A percentile compares a stretch with the other conserved stretches of the same genome.
These are phyloP conservation scores for Syzygium aromaticum DNA, from an alignment of 345 rosid genomes.

Conservation along the genomic window DNA sequence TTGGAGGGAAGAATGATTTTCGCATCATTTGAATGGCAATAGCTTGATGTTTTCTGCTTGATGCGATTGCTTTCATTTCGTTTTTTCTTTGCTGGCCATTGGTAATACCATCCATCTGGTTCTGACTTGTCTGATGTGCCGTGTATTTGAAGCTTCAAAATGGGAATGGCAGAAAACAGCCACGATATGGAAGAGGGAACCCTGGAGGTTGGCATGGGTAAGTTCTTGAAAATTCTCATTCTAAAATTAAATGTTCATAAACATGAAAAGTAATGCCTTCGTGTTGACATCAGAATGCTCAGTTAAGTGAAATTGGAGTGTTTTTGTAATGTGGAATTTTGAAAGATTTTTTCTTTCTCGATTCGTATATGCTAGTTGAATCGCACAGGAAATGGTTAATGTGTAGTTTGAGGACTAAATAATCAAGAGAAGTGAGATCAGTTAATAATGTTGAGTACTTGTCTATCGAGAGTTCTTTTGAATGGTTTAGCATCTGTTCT, in stretches of 20 bases:
- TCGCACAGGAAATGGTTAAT: background rate
- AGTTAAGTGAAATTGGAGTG: background rate
- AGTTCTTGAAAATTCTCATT: background rate
- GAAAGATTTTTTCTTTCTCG: background rate
- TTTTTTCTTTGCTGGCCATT: background rate
- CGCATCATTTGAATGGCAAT: background rate
- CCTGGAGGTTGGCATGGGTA: constrained; percentile 90
- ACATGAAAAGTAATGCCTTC: background rate
- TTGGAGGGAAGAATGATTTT: background rate
- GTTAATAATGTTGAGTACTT: background rate
- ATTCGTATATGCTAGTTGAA: background rate
- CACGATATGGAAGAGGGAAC: constrained; percentile 60
- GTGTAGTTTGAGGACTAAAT: background rate
- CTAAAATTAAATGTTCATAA: background rate
- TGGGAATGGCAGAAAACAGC: constrained; percentile 54
- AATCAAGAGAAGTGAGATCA: background rate
- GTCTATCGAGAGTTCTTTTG: background rate
- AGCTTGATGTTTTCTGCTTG: background rate
- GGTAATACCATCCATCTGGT: background rate
- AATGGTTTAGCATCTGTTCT: background rate
- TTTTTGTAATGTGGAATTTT: background rate
- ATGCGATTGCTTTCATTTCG: background rate
- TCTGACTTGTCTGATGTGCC: background rate
- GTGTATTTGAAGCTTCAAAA: constrained; percentile 12
- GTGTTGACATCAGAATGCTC: background rate